These are phyloP conservation scores for Bipolaris oryzae DNA, from an alignment of 2,329 filamentous ascomycete genomes.

Conservation along the genomic window DNA sequence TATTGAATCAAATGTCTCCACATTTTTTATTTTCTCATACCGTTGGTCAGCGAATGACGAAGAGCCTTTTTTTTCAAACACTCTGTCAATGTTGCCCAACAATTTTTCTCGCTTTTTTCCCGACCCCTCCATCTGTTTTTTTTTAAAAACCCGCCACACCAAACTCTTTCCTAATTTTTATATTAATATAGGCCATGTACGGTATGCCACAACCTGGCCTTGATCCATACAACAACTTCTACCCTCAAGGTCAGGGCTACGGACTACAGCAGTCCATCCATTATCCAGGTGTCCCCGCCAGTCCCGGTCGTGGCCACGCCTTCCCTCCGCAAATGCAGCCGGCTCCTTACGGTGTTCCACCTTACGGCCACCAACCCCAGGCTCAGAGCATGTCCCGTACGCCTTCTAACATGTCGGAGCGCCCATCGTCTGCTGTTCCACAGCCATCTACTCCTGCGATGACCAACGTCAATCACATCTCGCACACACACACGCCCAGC, in stretches of 20 bases:
- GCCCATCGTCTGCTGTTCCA: slow-evolving; percentile 64
- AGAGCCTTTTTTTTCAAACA: slow-evolving; percentile 18
- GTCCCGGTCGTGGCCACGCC: slow-evolving; percentile 52
- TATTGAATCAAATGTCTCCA: slow-evolving; percentile 22
- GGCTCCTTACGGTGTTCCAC: slow-evolving; percentile 56
- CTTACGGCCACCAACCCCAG: slow-evolving; percentile 63
- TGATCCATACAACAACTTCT: slow-evolving; percentile 51
- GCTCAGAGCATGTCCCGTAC: slow-evolving; percentile 71
- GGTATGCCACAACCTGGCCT: slow-evolving; percentile 59
- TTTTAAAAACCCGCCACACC: slow-evolving; percentile 68
- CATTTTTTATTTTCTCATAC: slow-evolving; percentile 11
- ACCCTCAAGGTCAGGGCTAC: slow-evolving; percentile 58
- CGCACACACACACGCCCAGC: slow-evolving; percentile 62
- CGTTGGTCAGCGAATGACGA: slow-evolving; percentile 21
- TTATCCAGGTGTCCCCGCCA: slow-evolving; percentile 51
- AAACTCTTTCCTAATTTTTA: slow-evolving; percentile 72
- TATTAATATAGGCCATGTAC: slow-evolving; percentile 68
- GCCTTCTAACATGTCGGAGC: slow-evolving; percentile 61
- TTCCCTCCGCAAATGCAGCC: slow-evolving; percentile 54
- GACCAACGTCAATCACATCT: slow-evolving; percentile 50
- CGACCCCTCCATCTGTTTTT: slow-evolving; percentile 63
- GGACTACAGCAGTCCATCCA: slow-evolving; percentile 56
- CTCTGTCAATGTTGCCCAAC: slow-evolving; percentile 25
- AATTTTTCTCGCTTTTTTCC: not conserved
- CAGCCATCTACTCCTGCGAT: slow-evolving; percentile 64